phyloP scores from a whole-genome alignment of 495 filamentous ascomycete species.

The Aspergillus ellipticus region DNA sequence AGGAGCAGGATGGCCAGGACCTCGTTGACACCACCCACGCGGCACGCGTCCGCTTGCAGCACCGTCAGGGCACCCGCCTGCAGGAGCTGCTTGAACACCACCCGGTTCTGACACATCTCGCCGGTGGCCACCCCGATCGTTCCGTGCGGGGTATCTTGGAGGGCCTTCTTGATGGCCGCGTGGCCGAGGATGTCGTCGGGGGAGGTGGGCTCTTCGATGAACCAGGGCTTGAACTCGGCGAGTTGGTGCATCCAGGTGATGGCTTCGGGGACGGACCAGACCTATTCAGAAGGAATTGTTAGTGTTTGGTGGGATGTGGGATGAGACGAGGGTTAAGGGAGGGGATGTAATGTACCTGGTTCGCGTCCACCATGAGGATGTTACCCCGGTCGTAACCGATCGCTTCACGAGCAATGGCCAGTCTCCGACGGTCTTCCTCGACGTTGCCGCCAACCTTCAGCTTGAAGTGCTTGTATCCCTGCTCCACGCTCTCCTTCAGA shows the following conservation, averaged over 20 bases:
- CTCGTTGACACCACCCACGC: conserved; percentile 89
- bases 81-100: conserved; percentile 91
- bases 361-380: conserved; percentile 91
- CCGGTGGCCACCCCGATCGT: conserved; percentile 83
- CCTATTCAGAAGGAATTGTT: conserved; percentile 27
- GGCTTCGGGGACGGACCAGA: conserved; percentile 90
- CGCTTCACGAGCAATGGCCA: conserved; percentile 72
- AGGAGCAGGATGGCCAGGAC: conserved; percentile 87
- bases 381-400: conserved; percentile 86
- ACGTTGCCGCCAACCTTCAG: conserved; percentile 77
- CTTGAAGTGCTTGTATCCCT: conserved; percentile 89
- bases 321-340: not conserved
- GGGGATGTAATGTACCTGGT: conserved; percentile 55
- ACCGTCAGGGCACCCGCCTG: conserved; percentile 76
- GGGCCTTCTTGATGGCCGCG: conserved; percentile 74
- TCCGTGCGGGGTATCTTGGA: conserved; percentile 58
- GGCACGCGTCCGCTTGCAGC: conserved; percentile 88
- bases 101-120: conserved; percentile 95
- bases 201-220: conserved; percentile 95
- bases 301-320: not conserved
- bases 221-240: conserved; percentile 86
- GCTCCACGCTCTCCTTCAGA: conserved; percentile 63
- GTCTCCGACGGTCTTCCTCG: conserved; percentile 63
- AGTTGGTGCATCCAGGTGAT: conserved; percentile 84
- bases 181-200: conserved; percentile 91